Conservation (phyloP, 2,329 filamentous ascomycete genomes). For the Xylaria sp. region DNA sequence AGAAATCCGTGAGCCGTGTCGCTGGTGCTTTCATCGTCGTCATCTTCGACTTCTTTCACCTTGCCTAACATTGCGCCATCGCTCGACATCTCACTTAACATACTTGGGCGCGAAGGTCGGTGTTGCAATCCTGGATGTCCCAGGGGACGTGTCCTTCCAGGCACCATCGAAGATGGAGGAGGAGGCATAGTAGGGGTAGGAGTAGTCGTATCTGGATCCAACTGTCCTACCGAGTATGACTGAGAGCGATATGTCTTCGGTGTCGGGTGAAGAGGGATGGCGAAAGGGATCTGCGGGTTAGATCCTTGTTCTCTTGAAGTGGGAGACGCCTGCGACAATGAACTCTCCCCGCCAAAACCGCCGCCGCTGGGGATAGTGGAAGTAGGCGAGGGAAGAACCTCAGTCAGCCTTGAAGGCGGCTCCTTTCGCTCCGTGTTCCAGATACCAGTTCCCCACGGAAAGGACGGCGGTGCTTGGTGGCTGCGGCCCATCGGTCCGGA, state of each 20-base stretch:
- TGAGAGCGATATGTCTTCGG: slow-evolving; percentile 94
- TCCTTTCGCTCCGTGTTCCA: slow-evolving; percentile 83
- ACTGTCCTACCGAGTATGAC: slow-evolving; percentile 92
- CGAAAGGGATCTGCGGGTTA: slow-evolving; percentile 76
- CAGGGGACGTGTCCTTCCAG: slow-evolving; percentile 54
- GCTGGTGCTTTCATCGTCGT: slow-evolving; percentile 59
- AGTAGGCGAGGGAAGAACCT: slow-evolving; percentile 76
- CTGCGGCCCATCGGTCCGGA: slow-evolving; percentile 51
- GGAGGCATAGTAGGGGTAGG: slow-evolving; percentile 46
- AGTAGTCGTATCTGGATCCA: slow-evolving; percentile 66
- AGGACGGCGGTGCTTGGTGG: slow-evolving; percentile 51
- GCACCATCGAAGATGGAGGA: slow-evolving; percentile 52
- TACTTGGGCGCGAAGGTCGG: slow-evolving; percentile 76
- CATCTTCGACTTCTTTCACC: slow-evolving; percentile 70
- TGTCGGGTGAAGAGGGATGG: slow-evolving; percentile 85
- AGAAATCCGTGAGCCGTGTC: slow-evolving; percentile 58
- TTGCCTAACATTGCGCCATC: slow-evolving; percentile 66
- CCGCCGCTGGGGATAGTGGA: slow-evolving; percentile 53
- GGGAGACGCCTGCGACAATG: slow-evolving; percentile 52
- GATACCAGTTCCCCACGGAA: slow-evolving; percentile 78
- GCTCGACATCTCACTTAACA: slow-evolving; percentile 72
- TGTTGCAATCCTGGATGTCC: slow-evolving; percentile 74
- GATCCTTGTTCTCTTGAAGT: slow-evolving; percentile 55
- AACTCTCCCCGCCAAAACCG: slow-evolving; percentile 50
- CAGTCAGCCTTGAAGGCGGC: slow-evolving; percentile 70